Percentiles rank a stretch among this genome's conserved stretches.
Conservation (phyloP, 73 alveolate species). For the Stentor roeselii region DNA sequence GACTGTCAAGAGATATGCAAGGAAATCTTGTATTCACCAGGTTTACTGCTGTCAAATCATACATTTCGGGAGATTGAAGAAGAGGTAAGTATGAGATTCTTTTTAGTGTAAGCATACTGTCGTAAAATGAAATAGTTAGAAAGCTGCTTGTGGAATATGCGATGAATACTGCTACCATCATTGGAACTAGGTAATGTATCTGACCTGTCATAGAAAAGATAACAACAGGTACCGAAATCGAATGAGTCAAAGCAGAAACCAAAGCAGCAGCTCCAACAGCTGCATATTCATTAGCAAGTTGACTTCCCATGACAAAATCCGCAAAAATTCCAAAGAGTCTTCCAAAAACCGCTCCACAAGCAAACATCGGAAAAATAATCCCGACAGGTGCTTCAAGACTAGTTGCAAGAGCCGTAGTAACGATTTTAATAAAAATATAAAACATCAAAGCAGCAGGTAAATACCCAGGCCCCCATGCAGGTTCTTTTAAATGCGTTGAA, state of each 20-base stretch:
- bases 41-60: slow-evolving; percentile 21
- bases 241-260: slow-evolving; percentile 82
- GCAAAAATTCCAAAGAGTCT: slow-evolving; percentile 72
- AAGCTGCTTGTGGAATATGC: slow-evolving; percentile 74
- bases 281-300: slow-evolving; percentile 36
- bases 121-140: slow-evolving; percentile 73
- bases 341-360: slow-evolving; percentile 64
- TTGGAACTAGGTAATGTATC: slow-evolving; percentile 66
- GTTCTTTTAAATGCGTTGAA: neutral
- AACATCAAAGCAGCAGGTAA: neutral
- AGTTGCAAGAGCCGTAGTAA: slow-evolving; percentile 34
- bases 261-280: slow-evolving; percentile 84
- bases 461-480: neutral
- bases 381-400: slow-evolving; percentile 66
- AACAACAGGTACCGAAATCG: slow-evolving; percentile 83
- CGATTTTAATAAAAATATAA: slow-evolving; percentile 3
- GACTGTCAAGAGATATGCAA: neutral
- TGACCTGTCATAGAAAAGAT: slow-evolving; percentile 81
- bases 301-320: slow-evolving; percentile 46
- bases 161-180: slow-evolving; percentile 63
- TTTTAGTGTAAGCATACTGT: slow-evolving; percentile 72
- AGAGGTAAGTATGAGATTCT: slow-evolving; percentile 85
- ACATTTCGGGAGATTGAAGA: slow-evolving; percentile 54
- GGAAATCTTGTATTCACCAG: neutral
- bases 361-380: slow-evolving; percentile 50